A percentile compares a stretch with the other conserved stretches of the same genome.
Evolutionary conservation across 345 rosid genomes (phyloP).

Genomic region (Gossypium arboreum): DNA sequence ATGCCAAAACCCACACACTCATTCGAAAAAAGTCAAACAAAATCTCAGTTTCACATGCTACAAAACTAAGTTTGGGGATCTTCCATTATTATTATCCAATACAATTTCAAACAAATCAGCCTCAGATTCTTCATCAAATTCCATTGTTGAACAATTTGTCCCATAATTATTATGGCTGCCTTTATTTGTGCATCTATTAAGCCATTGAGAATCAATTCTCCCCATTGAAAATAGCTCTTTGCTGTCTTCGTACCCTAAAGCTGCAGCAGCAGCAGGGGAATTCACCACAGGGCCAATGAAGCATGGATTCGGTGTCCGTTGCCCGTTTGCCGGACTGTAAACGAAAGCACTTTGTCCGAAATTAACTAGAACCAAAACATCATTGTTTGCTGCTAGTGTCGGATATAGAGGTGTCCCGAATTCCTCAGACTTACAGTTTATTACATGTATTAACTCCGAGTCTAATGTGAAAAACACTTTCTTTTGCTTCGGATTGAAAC

Average conservation of each 20-base stretch:
- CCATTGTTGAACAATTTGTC: conserved; percentile 28
- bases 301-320: conserved; percentile 62
- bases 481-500: conserved; percentile 58
- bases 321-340: conserved; percentile 48
- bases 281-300: conserved; percentile 46
- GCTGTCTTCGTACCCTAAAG: conserved; percentile 67
- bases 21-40: too few species aligned
- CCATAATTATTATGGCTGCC: conserved; percentile 27
- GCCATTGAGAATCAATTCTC: conserved; percentile 82
- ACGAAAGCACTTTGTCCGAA: conserved; percentile 55
- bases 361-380: conserved; percentile 44
- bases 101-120: conserved; percentile 87
- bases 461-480: conserved; percentile 61
- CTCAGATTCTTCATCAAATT: conserved; percentile 77
- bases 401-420: conserved; percentile 60
- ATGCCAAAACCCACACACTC: too few species aligned
- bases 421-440: conserved; percentile 55
- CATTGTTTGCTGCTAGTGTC: conserved; percentile 50
- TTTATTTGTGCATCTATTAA: conserved; percentile 38
- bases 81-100: conserved; percentile 44
- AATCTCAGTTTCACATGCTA: background rate
- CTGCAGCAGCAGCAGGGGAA: conserved; percentile 42
- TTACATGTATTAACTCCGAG: conserved; percentile 42
- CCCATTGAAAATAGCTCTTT: conserved; percentile 89
- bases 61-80: conserved; percentile 34